Conservation (phyloP, 2,329 filamentous ascomycete genomes). For the Botrytis elliptica region DNA sequence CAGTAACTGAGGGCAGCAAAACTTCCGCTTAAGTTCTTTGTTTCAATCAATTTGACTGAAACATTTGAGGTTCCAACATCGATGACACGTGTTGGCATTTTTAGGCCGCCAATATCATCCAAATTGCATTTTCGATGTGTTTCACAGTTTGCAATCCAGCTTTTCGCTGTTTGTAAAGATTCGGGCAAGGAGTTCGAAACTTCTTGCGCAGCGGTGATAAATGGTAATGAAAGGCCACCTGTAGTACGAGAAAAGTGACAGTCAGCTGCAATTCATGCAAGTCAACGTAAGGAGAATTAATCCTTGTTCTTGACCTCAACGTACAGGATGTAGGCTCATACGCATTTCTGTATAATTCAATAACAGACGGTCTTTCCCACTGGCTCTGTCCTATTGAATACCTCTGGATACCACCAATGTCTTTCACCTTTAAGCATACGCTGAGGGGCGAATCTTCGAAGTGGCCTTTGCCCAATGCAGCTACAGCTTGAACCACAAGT, state of each 20-base stretch:
- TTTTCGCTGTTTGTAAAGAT: neutral
- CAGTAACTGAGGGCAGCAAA: neutral
- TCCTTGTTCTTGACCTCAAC: neutral
- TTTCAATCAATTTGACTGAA: neutral
- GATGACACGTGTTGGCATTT: neutral
- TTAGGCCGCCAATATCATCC: neutral
- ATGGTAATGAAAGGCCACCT: neutral
- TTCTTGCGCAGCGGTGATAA: neutral
- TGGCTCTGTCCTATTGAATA: neutral
- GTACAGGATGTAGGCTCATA: neutral
- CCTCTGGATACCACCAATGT: neutral
- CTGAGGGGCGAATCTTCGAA: neutral
- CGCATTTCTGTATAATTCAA: neutral
- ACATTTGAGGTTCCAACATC: neutral
- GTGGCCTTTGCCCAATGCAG: neutral
- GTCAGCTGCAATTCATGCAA: neutral
- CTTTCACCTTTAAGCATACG: neutral
- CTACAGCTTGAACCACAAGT: neutral
- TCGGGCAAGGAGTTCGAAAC: neutral
- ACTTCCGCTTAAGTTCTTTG: fast-evolving
- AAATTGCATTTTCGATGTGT: neutral
- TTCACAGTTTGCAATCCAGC: neutral
- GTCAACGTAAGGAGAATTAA: neutral
- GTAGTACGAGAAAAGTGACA: neutral
- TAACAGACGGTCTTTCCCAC: neutral